A percentile compares a stretch with the other conserved stretches of the same genome.
phyloP scores from a whole-genome alignment of 805 yeast genomes.

The Lipomyces yamadae region DNA sequence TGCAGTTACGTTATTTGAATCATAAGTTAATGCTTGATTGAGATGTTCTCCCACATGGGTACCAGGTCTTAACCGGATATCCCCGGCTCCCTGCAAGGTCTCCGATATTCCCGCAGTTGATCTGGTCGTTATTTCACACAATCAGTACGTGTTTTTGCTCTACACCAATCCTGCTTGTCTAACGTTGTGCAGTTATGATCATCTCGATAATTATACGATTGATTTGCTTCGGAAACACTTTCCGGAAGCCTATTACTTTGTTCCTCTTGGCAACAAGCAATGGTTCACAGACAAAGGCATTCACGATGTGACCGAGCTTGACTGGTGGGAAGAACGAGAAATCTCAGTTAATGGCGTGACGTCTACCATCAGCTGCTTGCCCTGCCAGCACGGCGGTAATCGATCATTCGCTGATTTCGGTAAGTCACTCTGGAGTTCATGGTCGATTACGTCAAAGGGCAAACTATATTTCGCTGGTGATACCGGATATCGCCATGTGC shows the following conservation, averaged over 20 bases:
- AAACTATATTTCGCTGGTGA: conserved; percentile 50
- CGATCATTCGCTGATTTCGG: conserved; percentile 21
- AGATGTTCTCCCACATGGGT: conserved; percentile 20
- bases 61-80: conserved; percentile 77
- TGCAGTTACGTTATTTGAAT: too few relatives aligned
- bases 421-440: conserved; percentile 30
- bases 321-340: conserved; percentile 82
- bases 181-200: conserved; percentile 22
- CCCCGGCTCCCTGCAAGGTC: conserved; percentile 72
- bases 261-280: conserved; percentile 75
- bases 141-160: conserved; percentile 53
- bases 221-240: conserved; percentile 8
- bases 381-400: conserved; percentile 30
- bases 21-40: background rate
- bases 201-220: conserved; percentile 26
- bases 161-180: background rate
- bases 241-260: conserved; percentile 49
- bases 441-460: conserved; percentile 17
- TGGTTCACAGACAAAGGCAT: conserved; percentile 64
- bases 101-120: conserved; percentile 70
- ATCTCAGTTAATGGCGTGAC: conserved; percentile 19
- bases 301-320: conserved; percentile 69
- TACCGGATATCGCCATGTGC: conserved; percentile 65
- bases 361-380: conserved; percentile 21
- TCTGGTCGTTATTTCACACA: conserved; percentile 81